phyloP scores from a whole-genome alignment of 2,329 filamentous ascomycete genomes.

The Beauveria scarabaeidicola region DNA sequence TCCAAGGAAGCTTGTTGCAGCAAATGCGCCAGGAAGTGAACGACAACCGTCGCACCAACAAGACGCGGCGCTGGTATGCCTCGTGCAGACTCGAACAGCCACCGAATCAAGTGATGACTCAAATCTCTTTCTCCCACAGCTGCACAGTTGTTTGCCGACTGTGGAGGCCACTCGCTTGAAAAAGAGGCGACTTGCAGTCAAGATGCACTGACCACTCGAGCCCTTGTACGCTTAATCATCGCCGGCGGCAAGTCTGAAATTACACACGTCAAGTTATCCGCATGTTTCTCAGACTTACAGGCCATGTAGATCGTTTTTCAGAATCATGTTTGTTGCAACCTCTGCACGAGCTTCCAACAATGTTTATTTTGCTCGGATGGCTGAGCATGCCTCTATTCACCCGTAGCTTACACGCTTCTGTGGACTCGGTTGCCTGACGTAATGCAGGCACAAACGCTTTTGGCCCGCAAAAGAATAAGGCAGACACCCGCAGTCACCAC shows the following conservation, averaged over 20 bases:
- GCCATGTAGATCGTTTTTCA: no score
- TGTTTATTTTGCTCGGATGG: neutral
- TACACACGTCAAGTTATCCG: neutral
- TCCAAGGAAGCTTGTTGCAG: neutral
- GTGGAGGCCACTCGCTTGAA: neutral
- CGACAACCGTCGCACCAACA: neutral
- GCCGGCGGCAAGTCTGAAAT: neutral
- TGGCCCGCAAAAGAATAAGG: constrained; percentile 2
- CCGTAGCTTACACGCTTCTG: neutral
- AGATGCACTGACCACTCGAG: neutral
- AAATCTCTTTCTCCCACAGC: neutral
- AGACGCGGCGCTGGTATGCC: neutral
- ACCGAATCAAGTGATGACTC: neutral
- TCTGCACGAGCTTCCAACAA: no score
- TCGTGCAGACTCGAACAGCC: neutral
- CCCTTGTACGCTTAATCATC: neutral
- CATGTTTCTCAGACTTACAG: no score
- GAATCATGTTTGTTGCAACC: no score
- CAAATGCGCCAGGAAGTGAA: neutral
- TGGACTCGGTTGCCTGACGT: constrained; percentile 1
- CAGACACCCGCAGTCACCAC: neutral
- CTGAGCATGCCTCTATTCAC: neutral
- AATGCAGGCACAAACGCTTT: neutral
- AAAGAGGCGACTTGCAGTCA: neutral
- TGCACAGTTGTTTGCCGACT: neutral